Percentiles rank a stretch among this genome's conserved stretches.
These are phyloP conservation scores for Echites panduratus DNA, from an alignment of 257 asterid genomes.

Conservation along the genomic window DNA sequence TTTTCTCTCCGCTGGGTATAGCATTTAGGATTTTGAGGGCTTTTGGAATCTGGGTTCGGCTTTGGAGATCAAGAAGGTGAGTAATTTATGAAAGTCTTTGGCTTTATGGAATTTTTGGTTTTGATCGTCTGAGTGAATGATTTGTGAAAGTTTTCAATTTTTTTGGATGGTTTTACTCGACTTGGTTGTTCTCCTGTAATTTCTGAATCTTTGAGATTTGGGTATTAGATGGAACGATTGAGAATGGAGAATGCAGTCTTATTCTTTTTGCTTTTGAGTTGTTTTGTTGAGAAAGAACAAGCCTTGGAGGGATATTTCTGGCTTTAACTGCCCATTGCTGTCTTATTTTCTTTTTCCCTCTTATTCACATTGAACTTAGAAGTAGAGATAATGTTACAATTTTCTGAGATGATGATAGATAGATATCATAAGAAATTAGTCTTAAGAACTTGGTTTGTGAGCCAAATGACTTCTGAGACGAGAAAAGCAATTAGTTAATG, in stretches of 20 bases:
- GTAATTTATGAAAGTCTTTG: slow-evolving; percentile 1
- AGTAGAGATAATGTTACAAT: not conserved
- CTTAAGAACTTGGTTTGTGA: no score
- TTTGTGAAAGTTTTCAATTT: not conserved
- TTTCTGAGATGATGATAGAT: not conserved
- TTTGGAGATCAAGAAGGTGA: slow-evolving; percentile 32
- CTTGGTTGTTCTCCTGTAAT: not conserved
- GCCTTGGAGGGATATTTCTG: not conserved
- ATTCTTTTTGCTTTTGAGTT: not conserved
- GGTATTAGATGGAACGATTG: not conserved
- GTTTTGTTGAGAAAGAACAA: slow-evolving; percentile 5
- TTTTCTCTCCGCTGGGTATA: no score
- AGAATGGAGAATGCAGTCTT: not conserved
- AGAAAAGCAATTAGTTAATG: not conserved
- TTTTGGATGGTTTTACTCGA: not conserved
- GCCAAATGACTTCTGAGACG: not conserved
- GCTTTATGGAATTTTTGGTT: slow-evolving; percentile 8
- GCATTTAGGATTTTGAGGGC: slow-evolving; percentile 20
- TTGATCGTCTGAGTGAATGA: not conserved
- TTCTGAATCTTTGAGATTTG: not conserved
- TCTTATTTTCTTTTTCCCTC: not conserved
- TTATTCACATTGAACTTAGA: not conserved
- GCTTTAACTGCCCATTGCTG: not conserved
- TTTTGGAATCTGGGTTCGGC: slow-evolving; percentile 24
- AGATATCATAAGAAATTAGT: no score